Base-by-base conservation (phyloP, 257 asterid genomes). In the Nicotiana noctiflora region DNA sequence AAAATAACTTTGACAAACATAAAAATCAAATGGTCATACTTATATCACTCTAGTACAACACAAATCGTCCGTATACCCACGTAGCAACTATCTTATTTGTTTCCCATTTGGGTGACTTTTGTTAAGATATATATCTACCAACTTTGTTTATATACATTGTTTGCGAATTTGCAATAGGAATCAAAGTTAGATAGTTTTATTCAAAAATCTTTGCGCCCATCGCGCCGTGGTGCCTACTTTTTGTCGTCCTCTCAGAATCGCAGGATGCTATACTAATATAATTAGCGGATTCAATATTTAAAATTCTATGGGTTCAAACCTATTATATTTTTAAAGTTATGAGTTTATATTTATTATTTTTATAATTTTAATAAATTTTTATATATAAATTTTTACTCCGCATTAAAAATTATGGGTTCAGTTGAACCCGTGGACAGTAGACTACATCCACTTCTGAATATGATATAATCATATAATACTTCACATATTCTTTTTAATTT, bases 141-240 rank as follows among this genome's bases (percentile, higher is more conserved):
- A 29, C 72, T 63, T 13, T 10, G 15, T 63, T 0, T 29, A 32
- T 4, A 13, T 34, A 2, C 11, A 10, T 61, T 62, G 6, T 62
- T 62, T 18, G 23, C 77, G 44, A 70, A 10, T 70, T 46, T 46
- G 23, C 61, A 9, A 49, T 23, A 12, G 61, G 60, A 46, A 72
- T 46, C 78, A 72, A 46, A 72, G 61, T 72, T 72, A 72, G 61
- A 21, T 46, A 6, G 8, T 46, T 46, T 3, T 49, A 13, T 72
- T 72, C 13, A 23, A 46, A 49, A 49, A 72, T 49, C 19, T 23
- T 13, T 72, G 78, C 78, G 78, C 61, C 78, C 78, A 72, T 72
- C 59, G 60, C 78, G 78, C 78, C 78, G 78, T 37, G 44, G 17
- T 23, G 78, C 61, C 78, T 13, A 21, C 78, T 44, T 44, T 44